Evolutionary conservation across 805 yeast genomes (phyloP), one percentile per base, ranked within the genome.

Genomic region (Yamadazyma kitorensis): DNA sequence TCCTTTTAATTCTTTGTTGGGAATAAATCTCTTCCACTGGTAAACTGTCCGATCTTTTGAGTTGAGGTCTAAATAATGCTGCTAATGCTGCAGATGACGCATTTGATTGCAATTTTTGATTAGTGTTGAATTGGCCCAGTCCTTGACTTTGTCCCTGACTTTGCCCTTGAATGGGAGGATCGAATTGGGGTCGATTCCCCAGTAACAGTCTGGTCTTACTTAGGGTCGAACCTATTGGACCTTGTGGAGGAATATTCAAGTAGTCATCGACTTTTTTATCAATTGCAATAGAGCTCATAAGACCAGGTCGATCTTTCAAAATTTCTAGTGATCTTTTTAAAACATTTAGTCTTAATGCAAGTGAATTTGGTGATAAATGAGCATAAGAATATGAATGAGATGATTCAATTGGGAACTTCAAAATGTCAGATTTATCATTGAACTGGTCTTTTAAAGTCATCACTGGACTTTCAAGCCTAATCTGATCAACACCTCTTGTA

Each of bases 371-470:
- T 1, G 91, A 80, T 36, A 86, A 61, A 34, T 83, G 85, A 3
- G 93, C 86, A 54, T 86, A 86, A 0, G 95, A 85, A 52, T 83
- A 86, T 2, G 94, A 83, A 53, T 84, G 89, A 1, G 93, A 76
- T 9, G 93, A 83, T 46, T 83, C 88, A 17, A 79, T 77, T 4
- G 91, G 87, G 50, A 86, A 82, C 41, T 69, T 72, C 24, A 80
- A 52, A 13, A 83, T 66, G 35, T 80, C 72, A 24, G 15, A 20
- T 24, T 33, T 41, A 27, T 29, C 33, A 9, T 17, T 25, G 25
- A 43, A 40, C 16, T 37, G 40, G 24, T 40, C 44, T 29, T 27
- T 36, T 6, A 43, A 17, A 7, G 47, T 31, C 47, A 43, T 40
- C 17, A 40, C 39, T 11, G 47, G 44, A 12, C 37, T 36, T 17